These are phyloP conservation scores for Tulasnella sp. DNA, from an alignment of 768 basidiomycete species.

Conservation along the genomic window DNA sequence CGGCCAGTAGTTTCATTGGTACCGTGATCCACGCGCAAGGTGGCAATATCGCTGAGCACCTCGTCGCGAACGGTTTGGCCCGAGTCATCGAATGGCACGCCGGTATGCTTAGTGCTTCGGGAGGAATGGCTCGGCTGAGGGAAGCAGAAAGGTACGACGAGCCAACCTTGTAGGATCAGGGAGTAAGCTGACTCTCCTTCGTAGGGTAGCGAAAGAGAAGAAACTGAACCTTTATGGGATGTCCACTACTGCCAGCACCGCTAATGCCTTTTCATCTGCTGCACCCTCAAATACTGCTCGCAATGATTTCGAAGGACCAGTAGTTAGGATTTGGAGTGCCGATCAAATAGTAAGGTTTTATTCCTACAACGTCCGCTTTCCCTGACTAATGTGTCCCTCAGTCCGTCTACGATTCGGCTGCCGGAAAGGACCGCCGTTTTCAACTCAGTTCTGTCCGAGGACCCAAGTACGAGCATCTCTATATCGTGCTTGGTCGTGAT, in stretches of 20 bases:
- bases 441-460: conserved; percentile 82
- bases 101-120: conserved; percentile 73
- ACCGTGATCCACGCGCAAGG: conserved; percentile 71
- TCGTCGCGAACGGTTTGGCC: conserved; percentile 74
- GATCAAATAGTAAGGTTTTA: conserved; percentile 50
- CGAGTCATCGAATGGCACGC: conserved; percentile 97
- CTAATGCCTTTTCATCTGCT: conserved; percentile 31
- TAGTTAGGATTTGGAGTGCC: conserved; percentile 80
- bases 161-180: background rate
- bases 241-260: conserved; percentile 27
- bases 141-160: conserved; percentile 51
- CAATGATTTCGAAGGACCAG: conserved; percentile 58
- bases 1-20: conserved; percentile 82
- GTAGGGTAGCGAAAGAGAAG: conserved; percentile 53
- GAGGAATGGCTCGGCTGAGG: conserved; percentile 79
- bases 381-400: conserved; percentile 4
- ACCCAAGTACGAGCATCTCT: conserved; percentile 41
- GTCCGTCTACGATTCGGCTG: conserved; percentile 62
- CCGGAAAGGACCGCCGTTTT: conserved; percentile 62
- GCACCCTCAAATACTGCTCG: conserved; percentile 25
- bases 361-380: background rate
- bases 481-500: background rate
- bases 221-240: conserved; percentile 49
- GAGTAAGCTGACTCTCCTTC: background rate
- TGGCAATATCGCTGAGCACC: conserved; percentile 86